These are phyloP conservation scores for Paecilomyces formosus DNA, from an alignment of 2,329 filamentous ascomycete genomes.

Conservation along the genomic window DNA sequence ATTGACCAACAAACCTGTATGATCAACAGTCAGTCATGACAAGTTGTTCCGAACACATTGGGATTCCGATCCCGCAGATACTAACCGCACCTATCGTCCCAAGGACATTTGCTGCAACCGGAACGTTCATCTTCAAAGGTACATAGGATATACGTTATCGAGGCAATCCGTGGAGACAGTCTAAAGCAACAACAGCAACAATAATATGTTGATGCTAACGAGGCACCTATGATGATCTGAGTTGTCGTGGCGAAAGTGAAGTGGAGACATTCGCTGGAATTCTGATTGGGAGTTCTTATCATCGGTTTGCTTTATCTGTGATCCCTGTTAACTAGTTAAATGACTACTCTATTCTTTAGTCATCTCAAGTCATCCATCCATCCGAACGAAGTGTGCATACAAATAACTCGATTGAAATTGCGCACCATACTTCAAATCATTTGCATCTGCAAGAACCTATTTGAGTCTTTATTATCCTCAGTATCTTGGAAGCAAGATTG, in stretches of 20 bases:
- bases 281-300: not conserved
- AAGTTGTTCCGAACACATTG: too few species aligned
- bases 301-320: not conserved
- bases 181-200: not conserved
- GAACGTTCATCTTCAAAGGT: not conserved
- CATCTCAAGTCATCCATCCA: too few species aligned
- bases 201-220: not conserved
- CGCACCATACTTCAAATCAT: not conserved
- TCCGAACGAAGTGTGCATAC: too few species aligned
- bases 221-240: not conserved
- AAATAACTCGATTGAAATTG: too few species aligned
- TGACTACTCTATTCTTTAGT: too few species aligned
- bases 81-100: not conserved
- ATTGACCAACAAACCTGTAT: constrained; percentile 56
- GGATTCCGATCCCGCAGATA: not conserved
- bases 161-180: not conserved
- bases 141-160: not conserved
- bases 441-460: not conserved
- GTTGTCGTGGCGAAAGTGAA: not conserved
- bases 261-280: not conserved
- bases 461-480: not conserved
- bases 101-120: not conserved
- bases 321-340: not conserved
- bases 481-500: not conserved
- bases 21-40: not conserved